Percentiles rank a stretch among this genome's conserved stretches.
phyloP scores from a whole-genome alignment of 2,329 filamentous ascomycete species.

The Trichoderma afroharzianum region DNA sequence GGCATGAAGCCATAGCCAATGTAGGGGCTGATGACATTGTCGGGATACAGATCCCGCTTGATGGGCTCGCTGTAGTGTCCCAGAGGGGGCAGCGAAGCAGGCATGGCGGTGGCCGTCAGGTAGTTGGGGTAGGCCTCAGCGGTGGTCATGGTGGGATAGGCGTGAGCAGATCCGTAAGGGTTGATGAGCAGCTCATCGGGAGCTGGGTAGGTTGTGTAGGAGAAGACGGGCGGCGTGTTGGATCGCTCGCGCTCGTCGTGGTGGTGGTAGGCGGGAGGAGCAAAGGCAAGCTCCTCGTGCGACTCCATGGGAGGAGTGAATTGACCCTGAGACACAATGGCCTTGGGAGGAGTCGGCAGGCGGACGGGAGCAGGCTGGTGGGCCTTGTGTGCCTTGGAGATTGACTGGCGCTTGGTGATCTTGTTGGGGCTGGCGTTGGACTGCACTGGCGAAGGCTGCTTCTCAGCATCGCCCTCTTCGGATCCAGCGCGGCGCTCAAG shows the following conservation, averaged over 20 bases:
- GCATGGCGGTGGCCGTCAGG: constrained; percentile 48
- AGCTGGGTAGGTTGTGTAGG: constrained; percentile 63
- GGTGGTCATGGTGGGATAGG: constrained; percentile 51
- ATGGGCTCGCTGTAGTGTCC: constrained; percentile 60
- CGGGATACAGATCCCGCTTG: constrained; percentile 61
- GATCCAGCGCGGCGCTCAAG: constrained; percentile 72
- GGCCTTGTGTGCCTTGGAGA: constrained; percentile 29
- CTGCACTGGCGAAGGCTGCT: constrained; percentile 32
- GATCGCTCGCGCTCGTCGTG: constrained; percentile 63
- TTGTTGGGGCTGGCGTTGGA: constrained; percentile 32
- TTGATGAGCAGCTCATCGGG: constrained; percentile 62
- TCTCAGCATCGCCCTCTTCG: constrained; percentile 45
- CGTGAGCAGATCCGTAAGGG: constrained; percentile 52
- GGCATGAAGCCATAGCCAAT: constrained; percentile 65
- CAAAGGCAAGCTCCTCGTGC: constrained; percentile 66
- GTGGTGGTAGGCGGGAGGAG: constrained; percentile 28
- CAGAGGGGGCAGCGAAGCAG: constrained; percentile 62
- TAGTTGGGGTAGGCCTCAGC: constrained; percentile 55
- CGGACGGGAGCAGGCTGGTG: constrained; percentile 21
- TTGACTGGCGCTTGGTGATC: constrained; percentile 42
- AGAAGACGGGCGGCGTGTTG: constrained; percentile 66
- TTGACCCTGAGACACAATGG: constrained; percentile 47
- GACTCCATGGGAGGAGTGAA: constrained; percentile 59
- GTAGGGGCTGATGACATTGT: constrained; percentile 61
- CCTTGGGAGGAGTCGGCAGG: constrained; percentile 32